phyloP scores from a whole-genome alignment of 2,329 filamentous ascomycete species.

The Colletotrichum sp. region DNA sequence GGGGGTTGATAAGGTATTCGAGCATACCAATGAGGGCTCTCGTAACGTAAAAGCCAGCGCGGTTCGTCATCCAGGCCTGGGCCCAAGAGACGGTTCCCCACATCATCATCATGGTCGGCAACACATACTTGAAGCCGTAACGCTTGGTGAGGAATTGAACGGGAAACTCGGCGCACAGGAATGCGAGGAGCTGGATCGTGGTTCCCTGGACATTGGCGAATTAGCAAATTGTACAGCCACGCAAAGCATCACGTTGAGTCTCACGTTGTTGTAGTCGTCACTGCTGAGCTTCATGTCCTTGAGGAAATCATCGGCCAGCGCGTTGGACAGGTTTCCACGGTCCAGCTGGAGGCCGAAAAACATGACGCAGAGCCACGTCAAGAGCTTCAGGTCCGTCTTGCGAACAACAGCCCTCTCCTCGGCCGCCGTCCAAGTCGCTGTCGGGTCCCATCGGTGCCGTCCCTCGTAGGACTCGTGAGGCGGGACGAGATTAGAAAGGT shows the following conservation, averaged over 20 bases:
- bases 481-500: constrained; percentile 36
- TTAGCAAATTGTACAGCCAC: not conserved
- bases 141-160: constrained; percentile 67
- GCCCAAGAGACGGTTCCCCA: constrained; percentile 23
- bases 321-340: constrained; percentile 67
- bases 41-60: constrained; percentile 43
- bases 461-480: constrained; percentile 64
- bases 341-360: constrained; percentile 71
- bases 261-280: constrained; percentile 60
- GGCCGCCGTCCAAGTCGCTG: constrained; percentile 58
- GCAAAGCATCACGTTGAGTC: not conserved
- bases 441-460: constrained; percentile 62
- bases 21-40: constrained; percentile 38
- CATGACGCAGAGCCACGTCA: constrained; percentile 32
- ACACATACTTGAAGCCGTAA: constrained; percentile 36
- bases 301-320: constrained; percentile 66
- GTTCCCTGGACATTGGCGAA: constrained; percentile 39
- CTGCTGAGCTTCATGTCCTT: constrained; percentile 52
- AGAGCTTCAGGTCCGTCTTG: constrained; percentile 57
- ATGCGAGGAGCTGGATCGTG: constrained; percentile 60
- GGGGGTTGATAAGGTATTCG: not conserved
- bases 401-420: constrained; percentile 60
- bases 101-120: constrained; percentile 27
- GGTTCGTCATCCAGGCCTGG: constrained; percentile 37
- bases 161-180: constrained; percentile 63